These are phyloP conservation scores for Simplicillium sp. DNA, from an alignment of 2,329 filamentous ascomycete genomes.

Conservation along the genomic window DNA sequence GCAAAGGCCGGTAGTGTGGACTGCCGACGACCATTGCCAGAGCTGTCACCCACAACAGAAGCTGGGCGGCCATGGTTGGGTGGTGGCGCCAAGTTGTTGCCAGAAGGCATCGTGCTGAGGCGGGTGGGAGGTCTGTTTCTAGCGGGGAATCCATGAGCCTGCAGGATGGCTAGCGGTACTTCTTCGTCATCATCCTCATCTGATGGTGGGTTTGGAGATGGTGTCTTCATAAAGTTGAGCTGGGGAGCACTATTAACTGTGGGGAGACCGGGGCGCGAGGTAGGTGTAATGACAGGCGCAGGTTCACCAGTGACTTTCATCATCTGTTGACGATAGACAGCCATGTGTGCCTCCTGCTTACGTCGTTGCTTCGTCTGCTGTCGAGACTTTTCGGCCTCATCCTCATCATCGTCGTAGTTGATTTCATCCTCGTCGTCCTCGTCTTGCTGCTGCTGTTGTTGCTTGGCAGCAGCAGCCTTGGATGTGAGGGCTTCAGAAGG, in stretches of 20 bases:
- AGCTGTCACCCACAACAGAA: constrained; percentile 47
- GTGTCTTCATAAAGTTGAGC: constrained; percentile 29
- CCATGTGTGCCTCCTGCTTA: constrained; percentile 84
- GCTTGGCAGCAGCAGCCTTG: background rate
- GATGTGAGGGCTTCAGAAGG: background rate
- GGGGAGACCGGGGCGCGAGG: constrained; percentile 44
- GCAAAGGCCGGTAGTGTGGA: constrained; percentile 70
- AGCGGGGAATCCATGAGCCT: constrained; percentile 79
- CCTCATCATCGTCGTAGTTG: constrained; percentile 65
- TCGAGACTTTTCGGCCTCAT: constrained; percentile 67
- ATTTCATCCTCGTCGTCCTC: constrained; percentile 56
- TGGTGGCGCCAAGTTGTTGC: constrained; percentile 55
- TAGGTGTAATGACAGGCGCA: constrained; percentile 13
- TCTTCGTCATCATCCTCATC: constrained; percentile 89
- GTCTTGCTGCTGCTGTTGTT: constrained; percentile 23
- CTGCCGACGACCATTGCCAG: constrained; percentile 17
- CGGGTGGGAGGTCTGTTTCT: constrained; percentile 66
- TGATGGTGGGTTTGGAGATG: constrained; percentile 32
- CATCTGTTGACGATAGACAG: constrained; percentile 89
- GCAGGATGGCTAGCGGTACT: constrained; percentile 74
- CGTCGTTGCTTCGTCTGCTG: constrained; percentile 66
- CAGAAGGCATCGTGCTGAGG: constrained; percentile 55
- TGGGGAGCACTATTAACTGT: constrained; percentile 56
- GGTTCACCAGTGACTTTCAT: constrained; percentile 86
- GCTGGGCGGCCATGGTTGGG: constrained; percentile 51